phyloP scores from a whole-genome alignment of 192 early-diverging fungal species.

The Coemansia sp. region DNA sequence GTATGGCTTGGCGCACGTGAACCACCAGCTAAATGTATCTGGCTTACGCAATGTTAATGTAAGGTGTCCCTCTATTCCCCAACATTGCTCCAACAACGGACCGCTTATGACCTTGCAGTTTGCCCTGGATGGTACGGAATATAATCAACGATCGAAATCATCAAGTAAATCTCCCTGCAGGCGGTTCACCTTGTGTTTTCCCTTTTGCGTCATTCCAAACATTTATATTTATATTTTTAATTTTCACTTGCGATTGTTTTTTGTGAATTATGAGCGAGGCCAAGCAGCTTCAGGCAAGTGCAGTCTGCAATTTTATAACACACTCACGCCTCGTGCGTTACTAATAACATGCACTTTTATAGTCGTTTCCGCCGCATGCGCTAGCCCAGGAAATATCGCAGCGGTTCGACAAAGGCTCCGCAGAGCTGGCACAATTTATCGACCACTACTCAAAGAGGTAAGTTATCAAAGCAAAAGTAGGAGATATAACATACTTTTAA shows the following conservation, averaged over 20 bases:
- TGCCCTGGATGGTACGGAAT: too few species aligned
- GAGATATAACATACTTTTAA: neutral
- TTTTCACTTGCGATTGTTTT: neutral
- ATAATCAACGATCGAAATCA: too few species aligned
- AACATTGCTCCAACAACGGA: too few species aligned
- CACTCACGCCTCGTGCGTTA: neutral
- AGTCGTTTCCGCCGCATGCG: slow-evolving; percentile 28
- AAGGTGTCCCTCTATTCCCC: too few species aligned
- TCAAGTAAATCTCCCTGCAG: too few species aligned
- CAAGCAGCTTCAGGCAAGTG: slow-evolving; percentile 25
- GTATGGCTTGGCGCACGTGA: too few species aligned
- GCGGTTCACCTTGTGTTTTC: too few species aligned
- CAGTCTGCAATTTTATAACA: neutral
- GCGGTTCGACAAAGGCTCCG: slow-evolving; percentile 29
- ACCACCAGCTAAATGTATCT: too few species aligned
- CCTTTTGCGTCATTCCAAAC: too few species aligned
- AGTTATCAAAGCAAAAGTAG: neutral
- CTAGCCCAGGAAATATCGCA: slow-evolving; percentile 40
- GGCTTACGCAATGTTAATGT: too few species aligned
- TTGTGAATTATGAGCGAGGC: slow-evolving; percentile 23
- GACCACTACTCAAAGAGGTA: slow-evolving; percentile 44
- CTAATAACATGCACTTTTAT: neutral
- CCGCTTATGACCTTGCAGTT: too few species aligned
- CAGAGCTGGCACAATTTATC: slow-evolving; percentile 32
- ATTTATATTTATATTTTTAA: neutral